Conservation (phyloP, 805 yeast species). For the Sugiyamaella valdiviana region DNA sequence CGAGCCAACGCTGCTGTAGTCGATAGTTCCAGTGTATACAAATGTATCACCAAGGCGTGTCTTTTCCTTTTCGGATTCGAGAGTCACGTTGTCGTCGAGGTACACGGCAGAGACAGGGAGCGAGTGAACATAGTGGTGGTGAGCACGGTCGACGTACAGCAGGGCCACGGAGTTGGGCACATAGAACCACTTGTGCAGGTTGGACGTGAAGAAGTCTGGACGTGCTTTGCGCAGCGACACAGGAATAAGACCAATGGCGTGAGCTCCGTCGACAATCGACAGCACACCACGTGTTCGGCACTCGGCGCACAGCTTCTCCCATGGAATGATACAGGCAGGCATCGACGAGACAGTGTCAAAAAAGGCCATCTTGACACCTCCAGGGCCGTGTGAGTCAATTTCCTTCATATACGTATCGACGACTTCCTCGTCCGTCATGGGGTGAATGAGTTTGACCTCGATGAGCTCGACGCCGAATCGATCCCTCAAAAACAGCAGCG, state of each 20-base stretch:
- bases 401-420: slow-evolving; percentile 27
- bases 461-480: slow-evolving; percentile 34
- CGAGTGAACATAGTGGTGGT: slow-evolving; percentile 47
- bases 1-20: slow-evolving; percentile 39
- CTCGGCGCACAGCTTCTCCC: slow-evolving; percentile 38
- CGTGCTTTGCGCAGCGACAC: slow-evolving; percentile 25
- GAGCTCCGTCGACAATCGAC: slow-evolving; percentile 69
- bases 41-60: slow-evolving; percentile 39
- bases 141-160: slow-evolving; percentile 48
- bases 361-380: slow-evolving; percentile 38
- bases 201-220: slow-evolving; percentile 58
- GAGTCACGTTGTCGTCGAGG: slow-evolving; percentile 19
- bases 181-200: slow-evolving; percentile 65
- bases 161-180: slow-evolving; percentile 55
- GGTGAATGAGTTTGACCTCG: slow-evolving; percentile 38
- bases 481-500: slow-evolving; percentile 30
- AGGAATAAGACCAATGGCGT: slow-evolving; percentile 46
- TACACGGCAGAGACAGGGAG: slow-evolving; percentile 52
- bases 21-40: slow-evolving; percentile 44
- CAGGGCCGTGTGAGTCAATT: slow-evolving; percentile 26
- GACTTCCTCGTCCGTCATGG: slow-evolving; percentile 40
- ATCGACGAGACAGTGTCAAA: slow-evolving; percentile 53
- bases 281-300: slow-evolving; percentile 44
- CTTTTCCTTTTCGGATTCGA: neutral
- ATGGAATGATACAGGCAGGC: slow-evolving; percentile 62